Evolutionary conservation across 1,284 basidiomycete genomes (phyloP), one percentile per base, ranked within the genome.

Genomic region (Fomitopsis betulina): DNA sequence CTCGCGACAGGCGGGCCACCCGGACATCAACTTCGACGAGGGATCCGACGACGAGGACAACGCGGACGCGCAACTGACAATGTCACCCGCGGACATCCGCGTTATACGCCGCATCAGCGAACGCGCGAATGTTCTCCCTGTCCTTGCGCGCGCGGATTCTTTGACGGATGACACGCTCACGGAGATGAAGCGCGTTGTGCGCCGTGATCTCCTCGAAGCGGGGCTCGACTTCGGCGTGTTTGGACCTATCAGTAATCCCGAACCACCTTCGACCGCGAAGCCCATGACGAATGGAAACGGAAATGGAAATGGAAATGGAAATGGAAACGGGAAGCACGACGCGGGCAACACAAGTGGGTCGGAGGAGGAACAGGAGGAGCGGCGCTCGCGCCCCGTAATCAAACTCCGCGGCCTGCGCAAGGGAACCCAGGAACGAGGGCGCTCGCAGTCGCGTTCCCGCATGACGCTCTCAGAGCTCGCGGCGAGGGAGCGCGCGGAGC

Each of bases 211-310:
- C 49, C 73, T 75, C 52, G 78, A 81, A 55, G 84, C 85, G 19
- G 82, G 82, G 8, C 77, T 93, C 45, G 84, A 82, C 67, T 87
- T 91, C 68, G 87, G 89, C 45, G 82, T 91, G 15, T 89, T 91
- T 70, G 81, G 80, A n/a, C 75, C 82, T 35, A 65, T 73, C 37
- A 60, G 63, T 58, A 70, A 66, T 64, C 45, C 45, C 45, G 65
- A 61, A 23, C 66, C 60, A 21, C 47, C 62, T 32, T 64, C 60
- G 40, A 64, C 66, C 54, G 60, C 63, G 61, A 63, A 58, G 56
- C 61, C 45, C 25, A 21, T 4, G 45, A 47, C 45, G 45, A 47
- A 47, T 25, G 45, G 45, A 3, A 2, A 73, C 37, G 70, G 71
- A 21, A 67, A 69, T n/a, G 55, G 59, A 38, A 73, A 72, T 30